Evolutionary conservation across 495 filamentous ascomycete genomes (phyloP).

Genomic region (Penicillium paxilli): DNA sequence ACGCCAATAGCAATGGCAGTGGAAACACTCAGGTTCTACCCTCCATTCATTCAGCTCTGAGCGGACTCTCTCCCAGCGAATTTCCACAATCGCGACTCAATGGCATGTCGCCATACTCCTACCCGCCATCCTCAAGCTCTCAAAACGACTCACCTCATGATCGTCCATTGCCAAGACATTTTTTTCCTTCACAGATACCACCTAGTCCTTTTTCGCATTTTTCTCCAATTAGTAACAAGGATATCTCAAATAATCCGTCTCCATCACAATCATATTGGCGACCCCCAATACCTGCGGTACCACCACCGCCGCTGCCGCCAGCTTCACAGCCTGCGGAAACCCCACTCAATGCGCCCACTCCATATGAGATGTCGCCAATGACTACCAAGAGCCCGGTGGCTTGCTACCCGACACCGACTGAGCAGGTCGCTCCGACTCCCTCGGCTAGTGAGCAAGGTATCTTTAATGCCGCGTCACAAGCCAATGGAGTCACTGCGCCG

Average conservation of each 20-base stretch:
- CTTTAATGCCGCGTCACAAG: slow-evolving; percentile 19
- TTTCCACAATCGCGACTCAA: slow-evolving; percentile 21
- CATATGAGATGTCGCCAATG: slow-evolving; percentile 30
- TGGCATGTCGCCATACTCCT: slow-evolving; percentile 17
- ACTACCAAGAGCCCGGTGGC: slow-evolving; percentile 36
- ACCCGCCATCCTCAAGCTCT: slow-evolving; percentile 30
- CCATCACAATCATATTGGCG: slow-evolving; percentile 34
- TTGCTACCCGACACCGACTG: slow-evolving; percentile 45
- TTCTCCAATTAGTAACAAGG: slow-evolving; percentile 41
- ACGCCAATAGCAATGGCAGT: slow-evolving; percentile 7
- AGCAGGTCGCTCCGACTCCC: slow-evolving; percentile 23
- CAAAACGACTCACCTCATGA: slow-evolving; percentile 37
- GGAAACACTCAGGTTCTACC: slow-evolving; percentile 38
- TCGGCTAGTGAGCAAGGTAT: slow-evolving; percentile 23
- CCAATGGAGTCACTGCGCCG: slow-evolving; percentile 24
- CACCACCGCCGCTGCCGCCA: slow-evolving; percentile 4
- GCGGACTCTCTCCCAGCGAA: slow-evolving; percentile 22
- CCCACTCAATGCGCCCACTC: slow-evolving; percentile 7
- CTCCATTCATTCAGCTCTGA: slow-evolving; percentile 43
- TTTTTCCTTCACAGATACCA: slow-evolving; percentile 30
- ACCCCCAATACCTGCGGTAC: slow-evolving; percentile 20
- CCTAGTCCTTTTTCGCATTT: slow-evolving; percentile 41
- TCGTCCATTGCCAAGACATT: slow-evolving; percentile 24
- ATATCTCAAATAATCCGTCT: slow-evolving; percentile 39
- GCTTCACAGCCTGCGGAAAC: slow-evolving; percentile 7